Base-by-base conservation (phyloP, 2,329 filamentous ascomycete genomes). In the Penicillium sp. region DNA sequence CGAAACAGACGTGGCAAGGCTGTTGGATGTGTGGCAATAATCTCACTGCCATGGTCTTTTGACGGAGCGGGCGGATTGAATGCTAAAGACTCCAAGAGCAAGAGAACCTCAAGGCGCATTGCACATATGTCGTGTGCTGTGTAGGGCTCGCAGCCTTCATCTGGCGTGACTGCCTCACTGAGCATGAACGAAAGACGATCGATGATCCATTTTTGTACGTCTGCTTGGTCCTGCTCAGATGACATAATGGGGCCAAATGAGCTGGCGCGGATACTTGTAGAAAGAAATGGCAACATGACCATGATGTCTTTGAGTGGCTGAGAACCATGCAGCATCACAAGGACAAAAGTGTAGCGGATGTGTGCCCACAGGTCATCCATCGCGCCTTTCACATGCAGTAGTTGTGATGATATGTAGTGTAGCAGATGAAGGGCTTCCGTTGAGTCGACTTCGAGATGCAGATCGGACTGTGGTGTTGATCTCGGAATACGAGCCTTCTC, bases 1-100 rank as follows among this genome's bases (percentile, higher is more conserved):
- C 82, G 80, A 26, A 94, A 83, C 0, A 95, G 72, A 3, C 88
- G 81, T 1, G 87, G 88, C 12, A 95, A 80, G 9, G 83, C 82
- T 36, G 78, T 80, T 3, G 79, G 77, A 64, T 93, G 86, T 4
- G 73, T 71, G 0, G 85, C 85, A 7, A 96, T 76, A 39, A 86
- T 79, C 25, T 74, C 64, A 43, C 81, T 73, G 25, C 83, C 80
- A 44, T 79, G 73, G 46, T 79, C 76, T 24, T 67, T 69, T 50
- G 85, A 82, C 58, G 83, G 87, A 13, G 84, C 80, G 24, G 74
- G 73, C 4, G 64, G 60, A 33, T 68, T 68, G 51, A 73, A 72
- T 8, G 66, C 68, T 12, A 76, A 55, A 26, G 60, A 60, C 24
- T 67, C 65, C n/a, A 76, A 60, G 34, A 76, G 62, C 3, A 68